These are phyloP conservation scores for Ettlia oleoabundans DNA, from an alignment of 139 green algal species.

Conservation along the genomic window DNA sequence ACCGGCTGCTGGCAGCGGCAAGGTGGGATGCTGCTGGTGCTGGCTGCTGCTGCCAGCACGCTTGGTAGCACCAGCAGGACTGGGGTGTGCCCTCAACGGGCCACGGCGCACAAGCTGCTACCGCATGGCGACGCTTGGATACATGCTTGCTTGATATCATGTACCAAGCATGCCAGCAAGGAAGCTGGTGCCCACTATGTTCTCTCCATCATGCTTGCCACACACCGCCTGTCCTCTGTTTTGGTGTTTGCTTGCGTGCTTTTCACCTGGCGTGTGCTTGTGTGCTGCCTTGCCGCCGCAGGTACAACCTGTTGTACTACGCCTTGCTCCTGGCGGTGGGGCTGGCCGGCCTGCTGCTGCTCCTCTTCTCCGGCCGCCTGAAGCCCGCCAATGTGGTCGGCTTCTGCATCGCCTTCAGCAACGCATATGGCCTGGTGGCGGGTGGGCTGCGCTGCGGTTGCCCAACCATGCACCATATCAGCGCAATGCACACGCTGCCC, in stretches of 20 bases:
- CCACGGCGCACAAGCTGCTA: too few species aligned
- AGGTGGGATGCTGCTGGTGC: background rate
- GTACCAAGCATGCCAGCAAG: too few species aligned
- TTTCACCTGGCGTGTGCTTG: background rate
- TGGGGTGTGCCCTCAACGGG: too few species aligned
- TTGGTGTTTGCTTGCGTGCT: too few species aligned
- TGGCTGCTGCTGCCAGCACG: background rate
- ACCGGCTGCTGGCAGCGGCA: slow-evolving; percentile 30
- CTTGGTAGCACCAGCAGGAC: background rate
- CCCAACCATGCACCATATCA: too few species aligned
- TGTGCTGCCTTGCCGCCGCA: slow-evolving; percentile 9
- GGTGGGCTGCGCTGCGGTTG: slow-evolving; percentile 10
- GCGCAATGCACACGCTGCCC: too few species aligned
- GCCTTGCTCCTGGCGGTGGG: slow-evolving; percentile 46
- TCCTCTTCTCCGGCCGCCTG: slow-evolving; percentile 48
- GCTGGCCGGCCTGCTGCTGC: slow-evolving; percentile 46
- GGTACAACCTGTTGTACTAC: slow-evolving; percentile 62
- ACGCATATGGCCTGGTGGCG: slow-evolving; percentile 63
- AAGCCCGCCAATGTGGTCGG: slow-evolving; percentile 56
- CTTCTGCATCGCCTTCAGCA: slow-evolving; percentile 61
- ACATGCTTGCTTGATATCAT: too few species aligned
- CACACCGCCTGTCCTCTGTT: too few species aligned
- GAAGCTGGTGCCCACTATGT: too few species aligned
- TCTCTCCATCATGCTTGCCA: too few species aligned
- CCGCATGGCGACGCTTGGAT: too few species aligned